Conservation (phyloP, 768 basidiomycete species). For the Auricularia heimuer region DNA sequence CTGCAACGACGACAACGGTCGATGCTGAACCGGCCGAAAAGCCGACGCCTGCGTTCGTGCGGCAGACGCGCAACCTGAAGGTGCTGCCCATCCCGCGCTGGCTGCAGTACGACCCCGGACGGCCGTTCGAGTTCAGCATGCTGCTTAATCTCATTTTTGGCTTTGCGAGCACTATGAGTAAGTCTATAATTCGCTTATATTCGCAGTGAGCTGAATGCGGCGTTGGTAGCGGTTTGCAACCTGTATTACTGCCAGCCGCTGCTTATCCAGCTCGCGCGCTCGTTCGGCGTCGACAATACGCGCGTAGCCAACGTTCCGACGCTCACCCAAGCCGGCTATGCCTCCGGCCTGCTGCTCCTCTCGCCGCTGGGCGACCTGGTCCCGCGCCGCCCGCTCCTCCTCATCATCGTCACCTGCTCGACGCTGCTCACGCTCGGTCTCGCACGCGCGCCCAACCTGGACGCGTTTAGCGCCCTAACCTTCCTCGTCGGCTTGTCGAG, state of each 20-base stretch:
- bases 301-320: slow-evolving; percentile 22
- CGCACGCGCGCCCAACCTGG: slow-evolving; percentile 47
- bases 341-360: slow-evolving; percentile 60
- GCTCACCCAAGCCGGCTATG: slow-evolving; percentile 38
- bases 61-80: slow-evolving; percentile 33
- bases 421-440: slow-evolving; percentile 61
- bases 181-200: slow-evolving; percentile 17
- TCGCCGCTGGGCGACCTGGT: slow-evolving; percentile 79
- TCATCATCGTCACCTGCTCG: slow-evolving; percentile 45
- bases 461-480: slow-evolving; percentile 53
- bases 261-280: slow-evolving; percentile 32
- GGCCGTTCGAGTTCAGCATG: slow-evolving; percentile 42
- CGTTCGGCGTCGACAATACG: slow-evolving; percentile 19
- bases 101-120: slow-evolving; percentile 41
- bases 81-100: slow-evolving; percentile 53
- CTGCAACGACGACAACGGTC: too few relatives aligned
- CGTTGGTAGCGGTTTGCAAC: slow-evolving; percentile 43
- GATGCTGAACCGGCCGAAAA: too few relatives aligned
- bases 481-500: slow-evolving; percentile 63
- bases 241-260: slow-evolving; percentile 79
- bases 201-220: not conserved
- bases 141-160: slow-evolving; percentile 52
- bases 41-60: not conserved
- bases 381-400: slow-evolving; percentile 59
- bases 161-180: slow-evolving; percentile 49